A percentile compares a stretch with the other conserved stretches of the same genome.
These are phyloP conservation scores for Monilinia vaccinii-corymbosi DNA, from an alignment of 2,329 filamentous ascomycete genomes.

Conservation along the genomic window DNA sequence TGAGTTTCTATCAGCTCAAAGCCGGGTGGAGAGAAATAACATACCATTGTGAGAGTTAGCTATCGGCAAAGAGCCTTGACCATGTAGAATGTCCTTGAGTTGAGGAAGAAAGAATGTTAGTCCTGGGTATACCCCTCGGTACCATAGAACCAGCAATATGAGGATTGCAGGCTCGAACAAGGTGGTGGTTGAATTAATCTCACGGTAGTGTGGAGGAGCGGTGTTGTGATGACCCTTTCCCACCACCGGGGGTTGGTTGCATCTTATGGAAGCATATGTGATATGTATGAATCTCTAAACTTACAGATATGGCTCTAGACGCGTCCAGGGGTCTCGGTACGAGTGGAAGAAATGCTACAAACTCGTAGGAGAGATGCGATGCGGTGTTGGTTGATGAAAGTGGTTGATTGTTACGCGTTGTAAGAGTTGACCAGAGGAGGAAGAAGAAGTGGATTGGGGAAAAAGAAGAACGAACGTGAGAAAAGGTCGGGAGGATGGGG, in stretches of 20 bases:
- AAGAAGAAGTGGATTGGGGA: conserved; percentile 27
- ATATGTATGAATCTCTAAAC: conserved; percentile 19
- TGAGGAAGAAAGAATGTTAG: conserved; percentile 18
- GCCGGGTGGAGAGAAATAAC: neutral
- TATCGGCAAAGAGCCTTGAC: conserved; percentile 11
- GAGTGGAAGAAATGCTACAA: conserved; percentile 20
- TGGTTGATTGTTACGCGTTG: conserved; percentile 19
- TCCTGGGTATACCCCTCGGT: conserved; percentile 18
- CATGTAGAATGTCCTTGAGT: conserved; percentile 18
- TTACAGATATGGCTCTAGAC: conserved; percentile 25
- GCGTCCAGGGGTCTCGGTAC: conserved; percentile 21
- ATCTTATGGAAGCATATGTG: conserved; percentile 10
- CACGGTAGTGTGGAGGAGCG: conserved; percentile 7
- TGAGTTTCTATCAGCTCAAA: neutral
- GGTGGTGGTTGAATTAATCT: conserved; percentile 10
- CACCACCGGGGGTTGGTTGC: neutral
- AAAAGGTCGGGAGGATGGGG: conserved; percentile 7
- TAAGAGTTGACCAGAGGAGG: conserved; percentile 29
- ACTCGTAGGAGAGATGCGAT: conserved; percentile 28
- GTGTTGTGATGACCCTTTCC: conserved; percentile 2
- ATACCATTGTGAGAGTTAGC: conserved; percentile 24
- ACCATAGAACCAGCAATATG: conserved; percentile 3
- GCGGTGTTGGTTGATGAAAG: conserved; percentile 21
- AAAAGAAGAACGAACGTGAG: conserved; percentile 8
- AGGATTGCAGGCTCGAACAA: conserved; percentile 6